These are phyloP conservation scores for Tricholoma sp. DNA, from an alignment of 768 basidiomycete species.

Conservation along the genomic window DNA sequence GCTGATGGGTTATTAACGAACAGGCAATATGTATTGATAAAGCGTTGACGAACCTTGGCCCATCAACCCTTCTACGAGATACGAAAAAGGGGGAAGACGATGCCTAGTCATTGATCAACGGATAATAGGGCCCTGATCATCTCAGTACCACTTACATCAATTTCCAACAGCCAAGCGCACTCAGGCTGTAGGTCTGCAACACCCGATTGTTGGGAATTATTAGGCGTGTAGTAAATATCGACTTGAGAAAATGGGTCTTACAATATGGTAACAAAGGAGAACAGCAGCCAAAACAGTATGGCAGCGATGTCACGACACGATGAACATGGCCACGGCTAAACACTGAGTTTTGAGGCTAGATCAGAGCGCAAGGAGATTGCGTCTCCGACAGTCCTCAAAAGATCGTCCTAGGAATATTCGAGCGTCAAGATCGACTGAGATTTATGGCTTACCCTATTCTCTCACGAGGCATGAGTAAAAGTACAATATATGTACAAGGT, in stretches of 20 bases:
- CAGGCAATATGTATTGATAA: constrained; percentile 9
- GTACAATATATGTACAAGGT: no score
- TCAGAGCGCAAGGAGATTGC: no score
- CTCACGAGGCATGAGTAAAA: no score
- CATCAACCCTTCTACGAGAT: constrained; percentile 45
- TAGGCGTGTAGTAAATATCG: constrained; percentile 15
- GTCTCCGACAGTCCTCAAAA: no score
- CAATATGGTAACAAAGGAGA: constrained; percentile 43
- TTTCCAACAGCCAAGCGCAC: constrained; percentile 59
- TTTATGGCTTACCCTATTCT: no score
- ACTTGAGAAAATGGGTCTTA: constrained; percentile 7
- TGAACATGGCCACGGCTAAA: no score
- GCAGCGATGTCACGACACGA: constrained; percentile 43
- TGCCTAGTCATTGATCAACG: constrained; percentile 16
- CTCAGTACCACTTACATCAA: constrained; percentile 50
- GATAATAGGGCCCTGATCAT: not conserved
- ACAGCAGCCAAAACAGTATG: constrained; percentile 51
- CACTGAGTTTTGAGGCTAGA: no score
- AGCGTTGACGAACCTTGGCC: constrained; percentile 35
- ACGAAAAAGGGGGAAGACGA: constrained; percentile 43
- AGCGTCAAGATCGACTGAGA: no score
- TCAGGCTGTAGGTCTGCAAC: constrained; percentile 59
- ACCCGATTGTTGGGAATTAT: constrained; percentile 49
- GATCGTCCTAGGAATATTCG: no score
- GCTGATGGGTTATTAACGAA: constrained; percentile 32